Evolutionary conservation across 108 stramenopile genomes (phyloP).

Genomic region (Cyclotella atomus): DNA sequence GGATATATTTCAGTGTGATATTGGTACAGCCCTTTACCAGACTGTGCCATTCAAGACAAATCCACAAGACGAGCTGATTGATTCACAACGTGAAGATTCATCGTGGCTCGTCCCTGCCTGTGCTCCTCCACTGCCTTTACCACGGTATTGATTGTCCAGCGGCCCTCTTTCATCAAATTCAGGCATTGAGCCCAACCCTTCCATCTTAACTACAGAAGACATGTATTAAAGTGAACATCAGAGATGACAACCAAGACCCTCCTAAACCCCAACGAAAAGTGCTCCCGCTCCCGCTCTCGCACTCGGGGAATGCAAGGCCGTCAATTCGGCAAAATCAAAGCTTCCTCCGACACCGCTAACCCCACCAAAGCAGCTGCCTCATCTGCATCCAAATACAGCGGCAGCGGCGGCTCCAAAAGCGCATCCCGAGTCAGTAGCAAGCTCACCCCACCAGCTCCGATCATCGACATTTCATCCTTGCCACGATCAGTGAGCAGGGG

Average conservation of each 20-base stretch:
- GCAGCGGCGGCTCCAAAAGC: neutral
- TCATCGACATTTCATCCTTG: constrained; percentile 1
- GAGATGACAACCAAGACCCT: neutral
- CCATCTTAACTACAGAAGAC: too few relatives aligned
- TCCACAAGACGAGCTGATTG: neutral
- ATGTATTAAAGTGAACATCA: too few relatives aligned
- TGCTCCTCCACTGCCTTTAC: neutral
- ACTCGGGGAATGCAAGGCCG: neutral
- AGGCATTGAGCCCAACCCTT: too few relatives aligned
- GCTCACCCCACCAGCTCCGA: neutral
- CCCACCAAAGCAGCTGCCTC: too few relatives aligned
- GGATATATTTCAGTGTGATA: too few relatives aligned
- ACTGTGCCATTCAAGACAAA: neutral
- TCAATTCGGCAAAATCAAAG: constrained; percentile 1
- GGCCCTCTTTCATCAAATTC: too few relatives aligned
- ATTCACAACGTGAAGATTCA: too few relatives aligned
- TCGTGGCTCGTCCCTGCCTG: too few relatives aligned
- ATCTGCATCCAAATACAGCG: neutral
- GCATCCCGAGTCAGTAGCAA: neutral
- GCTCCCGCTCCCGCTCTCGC: neutral
- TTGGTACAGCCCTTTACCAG: too few relatives aligned
- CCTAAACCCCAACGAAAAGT: neutral
- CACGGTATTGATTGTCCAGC: too few relatives aligned
- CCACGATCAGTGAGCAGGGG: neutral
- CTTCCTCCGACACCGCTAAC: neutral